These are phyloP conservation scores for Aristolochia fimbriata DNA, from an alignment of 164 flowering plant genomes.

Conservation along the genomic window DNA sequence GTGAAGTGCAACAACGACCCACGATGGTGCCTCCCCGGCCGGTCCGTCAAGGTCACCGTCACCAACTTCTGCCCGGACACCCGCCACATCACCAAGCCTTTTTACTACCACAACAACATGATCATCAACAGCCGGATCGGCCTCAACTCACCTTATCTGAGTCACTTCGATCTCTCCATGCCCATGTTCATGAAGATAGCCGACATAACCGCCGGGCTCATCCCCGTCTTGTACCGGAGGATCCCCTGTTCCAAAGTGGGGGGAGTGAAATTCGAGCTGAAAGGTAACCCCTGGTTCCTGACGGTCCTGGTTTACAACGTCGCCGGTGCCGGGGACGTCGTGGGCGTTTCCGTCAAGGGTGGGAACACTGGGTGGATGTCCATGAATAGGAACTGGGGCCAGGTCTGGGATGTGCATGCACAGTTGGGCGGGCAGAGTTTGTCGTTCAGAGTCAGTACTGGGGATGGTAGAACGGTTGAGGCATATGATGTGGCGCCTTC, in stretches of 20 bases:
- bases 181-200: constrained; percentile 17
- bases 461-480: constrained; percentile 17
- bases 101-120: no score
- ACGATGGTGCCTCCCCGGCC: constrained; percentile 11
- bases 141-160: constrained; percentile 9
- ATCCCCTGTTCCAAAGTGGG: constrained; percentile 25
- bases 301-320: constrained; percentile 32
- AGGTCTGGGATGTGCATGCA: constrained; percentile 24
- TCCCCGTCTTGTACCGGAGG: constrained; percentile 7
- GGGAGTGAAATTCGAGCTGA: constrained; percentile 34
- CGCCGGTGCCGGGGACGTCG: constrained; percentile 33
- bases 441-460: constrained; percentile 29
- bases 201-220: constrained; percentile 13
- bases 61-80: constrained; percentile 13
- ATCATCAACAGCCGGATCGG: no score
- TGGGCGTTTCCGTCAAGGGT: constrained; percentile 21
- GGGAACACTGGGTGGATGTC: constrained; percentile 13
- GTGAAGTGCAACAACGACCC: constrained; percentile 12
- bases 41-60: constrained; percentile 6
- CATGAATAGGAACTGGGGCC: constrained; percentile 43
- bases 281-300: constrained; percentile 28
- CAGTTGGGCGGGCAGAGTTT: constrained; percentile 22
- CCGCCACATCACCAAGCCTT: constrained; percentile 10
- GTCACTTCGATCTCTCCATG: constrained; percentile 16
- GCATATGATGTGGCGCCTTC: constrained; percentile 20